Conservation (phyloP, 2,329 filamentous ascomycete genomes). For the Fusarium subtropicale region DNA sequence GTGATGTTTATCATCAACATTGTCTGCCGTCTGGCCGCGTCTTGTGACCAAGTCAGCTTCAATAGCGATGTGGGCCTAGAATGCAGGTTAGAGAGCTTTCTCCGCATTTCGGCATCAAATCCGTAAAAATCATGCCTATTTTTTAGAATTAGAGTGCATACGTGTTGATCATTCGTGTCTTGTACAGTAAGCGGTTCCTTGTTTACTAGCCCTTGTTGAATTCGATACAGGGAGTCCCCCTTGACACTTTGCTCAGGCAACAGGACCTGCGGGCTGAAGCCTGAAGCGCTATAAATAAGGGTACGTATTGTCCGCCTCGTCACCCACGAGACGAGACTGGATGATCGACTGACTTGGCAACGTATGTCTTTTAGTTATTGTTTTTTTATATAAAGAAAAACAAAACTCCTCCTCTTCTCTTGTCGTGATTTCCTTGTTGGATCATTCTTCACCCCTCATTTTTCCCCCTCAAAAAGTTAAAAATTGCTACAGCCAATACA, state of each 20-base stretch:
- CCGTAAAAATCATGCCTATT: neutral
- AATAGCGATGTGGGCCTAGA: conserved; percentile 12
- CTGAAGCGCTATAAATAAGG: conserved; percentile 9
- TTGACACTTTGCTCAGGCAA: conserved; percentile 21
- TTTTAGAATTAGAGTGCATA: neutral
- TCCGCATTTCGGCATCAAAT: conserved; percentile 31
- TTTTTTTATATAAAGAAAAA: neutral
- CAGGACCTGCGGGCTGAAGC: neutral
- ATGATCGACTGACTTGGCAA: conserved; percentile 35
- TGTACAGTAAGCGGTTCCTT: neutral
- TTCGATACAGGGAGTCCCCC: conserved; percentile 14
- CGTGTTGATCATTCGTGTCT: neutral
- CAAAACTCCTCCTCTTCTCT: neutral
- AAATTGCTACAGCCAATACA: conserved; percentile 19
- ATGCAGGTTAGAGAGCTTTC: conserved; percentile 13
- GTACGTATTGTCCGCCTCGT: conserved; percentile 32
- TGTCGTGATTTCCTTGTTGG: neutral
- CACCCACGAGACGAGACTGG: conserved; percentile 18
- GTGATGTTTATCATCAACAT: neutral
- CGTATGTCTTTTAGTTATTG: conserved; percentile 14
- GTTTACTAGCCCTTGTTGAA: conserved; percentile 10
- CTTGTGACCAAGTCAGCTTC: neutral
- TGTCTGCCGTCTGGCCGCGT: neutral
- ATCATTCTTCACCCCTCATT: neutral
- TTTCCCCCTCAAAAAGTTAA: neutral